Evolutionary conservation across 768 basidiomycete genomes (phyloP).

Genomic region (Lepiota brunneoincarnata): DNA sequence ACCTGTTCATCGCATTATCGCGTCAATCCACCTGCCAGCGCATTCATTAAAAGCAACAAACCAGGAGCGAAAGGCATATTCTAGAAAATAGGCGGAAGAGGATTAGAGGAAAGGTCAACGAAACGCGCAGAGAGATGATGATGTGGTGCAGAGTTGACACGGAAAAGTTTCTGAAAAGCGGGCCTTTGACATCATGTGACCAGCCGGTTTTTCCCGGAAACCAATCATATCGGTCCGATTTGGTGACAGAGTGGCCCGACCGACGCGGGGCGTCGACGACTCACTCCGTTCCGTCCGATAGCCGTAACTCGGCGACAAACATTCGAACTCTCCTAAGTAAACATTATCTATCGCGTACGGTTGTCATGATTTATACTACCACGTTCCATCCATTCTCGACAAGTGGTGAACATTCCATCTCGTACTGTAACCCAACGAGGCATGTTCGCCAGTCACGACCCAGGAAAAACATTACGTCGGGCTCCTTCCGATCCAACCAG

Average conservation of each 20-base stretch:
- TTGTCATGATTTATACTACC: too few species aligned
- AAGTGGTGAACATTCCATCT: too few species aligned
- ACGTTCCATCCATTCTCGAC: too few species aligned
- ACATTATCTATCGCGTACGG: too few species aligned
- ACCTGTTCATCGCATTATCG: conserved; percentile 42
- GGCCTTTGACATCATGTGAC: conserved; percentile 23
- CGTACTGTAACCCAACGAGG: too few species aligned
- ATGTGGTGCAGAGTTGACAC: conserved; percentile 16
- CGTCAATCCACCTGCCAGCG: not conserved
- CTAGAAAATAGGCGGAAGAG: conserved; percentile 22
- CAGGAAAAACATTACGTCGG: too few species aligned
- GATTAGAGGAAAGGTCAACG: conserved; percentile 14
- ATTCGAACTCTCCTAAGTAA: too few species aligned
- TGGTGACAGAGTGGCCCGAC: not conserved
- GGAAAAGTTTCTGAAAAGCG: conserved; percentile 22
- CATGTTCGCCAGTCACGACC: too few species aligned
- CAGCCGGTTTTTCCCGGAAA: conserved; percentile 29
- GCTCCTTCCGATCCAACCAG: too few species aligned
- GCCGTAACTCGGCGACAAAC: not conserved
- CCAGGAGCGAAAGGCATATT: conserved; percentile 42
- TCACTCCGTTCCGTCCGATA: conserved; percentile 4
- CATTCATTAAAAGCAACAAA: conserved; percentile 18
- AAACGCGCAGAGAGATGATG: conserved; percentile 10
- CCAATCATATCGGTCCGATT: conserved; percentile 24
- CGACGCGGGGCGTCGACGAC: conserved; percentile 5